These are phyloP conservation scores for Lactarius psammicola DNA, from an alignment of 768 basidiomycete species.

Conservation along the genomic window DNA sequence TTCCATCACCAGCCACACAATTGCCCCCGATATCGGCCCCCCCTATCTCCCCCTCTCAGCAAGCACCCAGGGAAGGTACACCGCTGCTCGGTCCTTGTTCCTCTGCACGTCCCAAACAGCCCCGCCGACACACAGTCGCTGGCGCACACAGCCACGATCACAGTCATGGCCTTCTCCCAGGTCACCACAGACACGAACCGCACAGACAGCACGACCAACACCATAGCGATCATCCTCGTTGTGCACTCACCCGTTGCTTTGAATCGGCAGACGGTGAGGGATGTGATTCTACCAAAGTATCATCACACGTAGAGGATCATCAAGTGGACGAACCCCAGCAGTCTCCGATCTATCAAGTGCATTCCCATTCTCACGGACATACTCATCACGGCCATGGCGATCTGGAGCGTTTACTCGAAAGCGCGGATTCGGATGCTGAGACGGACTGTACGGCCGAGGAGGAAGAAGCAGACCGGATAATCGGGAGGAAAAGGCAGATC, in stretches of 20 bases:
- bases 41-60: background rate
- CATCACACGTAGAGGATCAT: background rate
- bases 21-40: background rate
- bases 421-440: conserved; percentile 7
- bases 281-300: background rate
- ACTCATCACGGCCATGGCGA: conserved; percentile 25
- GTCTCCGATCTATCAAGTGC: background rate
- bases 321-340: conserved; percentile 1
- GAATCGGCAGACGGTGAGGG: background rate
- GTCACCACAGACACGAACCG: conserved; percentile 40
- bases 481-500: conserved; percentile 62
- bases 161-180: conserved; percentile 30
- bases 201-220: conserved; percentile 33
- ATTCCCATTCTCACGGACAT: conserved; percentile 1
- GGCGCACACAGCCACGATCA: conserved; percentile 5
- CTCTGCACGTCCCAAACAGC: background rate
- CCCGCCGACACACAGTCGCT: conserved; percentile 8
- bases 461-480: conserved; percentile 32
- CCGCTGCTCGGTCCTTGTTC: conserved; percentile 15
- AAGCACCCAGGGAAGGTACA: conserved; percentile 10
- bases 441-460: conserved; percentile 8
- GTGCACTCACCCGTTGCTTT: conserved; percentile 7
- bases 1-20: background rate
- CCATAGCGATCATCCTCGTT: conserved; percentile 19
- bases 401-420: conserved; percentile 20